Conservation (phyloP, 371 early-diverging fungal genomes). For the Mortierella sp. region DNA sequence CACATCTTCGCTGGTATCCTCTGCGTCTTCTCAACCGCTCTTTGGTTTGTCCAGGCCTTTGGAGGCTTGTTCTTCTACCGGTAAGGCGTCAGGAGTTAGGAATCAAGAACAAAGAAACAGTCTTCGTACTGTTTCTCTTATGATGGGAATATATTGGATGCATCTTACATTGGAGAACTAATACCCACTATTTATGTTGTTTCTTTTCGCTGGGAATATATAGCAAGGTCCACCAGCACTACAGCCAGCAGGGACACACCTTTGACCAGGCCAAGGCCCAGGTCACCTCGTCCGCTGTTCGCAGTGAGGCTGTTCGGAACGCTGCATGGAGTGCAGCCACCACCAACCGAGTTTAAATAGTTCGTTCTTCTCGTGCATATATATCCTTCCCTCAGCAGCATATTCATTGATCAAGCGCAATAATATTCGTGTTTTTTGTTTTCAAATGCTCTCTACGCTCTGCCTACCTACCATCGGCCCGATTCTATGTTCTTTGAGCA, state of each 20-base stretch:
- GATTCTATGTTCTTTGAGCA: not conserved
- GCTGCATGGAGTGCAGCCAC: slow-evolving; percentile 68
- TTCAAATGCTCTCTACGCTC: not conserved
- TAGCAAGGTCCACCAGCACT: slow-evolving; percentile 80
- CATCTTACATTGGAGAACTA: not conserved
- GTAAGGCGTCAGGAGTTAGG: slow-evolving; percentile 16
- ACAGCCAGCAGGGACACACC: slow-evolving; percentile 86
- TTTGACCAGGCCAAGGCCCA: slow-evolving; percentile 88
- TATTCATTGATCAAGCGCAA: not conserved
- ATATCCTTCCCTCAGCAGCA: not conserved
- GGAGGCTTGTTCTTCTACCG: slow-evolving; percentile 44
- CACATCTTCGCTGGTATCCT: slow-evolving; percentile 79
- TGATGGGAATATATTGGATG: not conserved
- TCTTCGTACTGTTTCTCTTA: not conserved
- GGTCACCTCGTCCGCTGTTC: slow-evolving; percentile 72
- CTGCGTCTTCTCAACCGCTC: slow-evolving; percentile 76
- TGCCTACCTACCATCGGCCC: not conserved
- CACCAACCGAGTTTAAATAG: slow-evolving; percentile 35
- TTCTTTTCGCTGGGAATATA: slow-evolving; percentile 57
- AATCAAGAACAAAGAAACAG: not conserved
- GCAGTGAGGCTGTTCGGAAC: slow-evolving; percentile 65
- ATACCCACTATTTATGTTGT: not conserved
- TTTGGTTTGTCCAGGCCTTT: slow-evolving; percentile 70
- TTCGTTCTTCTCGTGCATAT: not conserved
- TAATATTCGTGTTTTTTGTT: slow-evolving; percentile 14